Evolutionary conservation across 2,329 filamentous ascomycete genomes (phyloP).

Genomic region (Epichloe uncinata): DNA sequence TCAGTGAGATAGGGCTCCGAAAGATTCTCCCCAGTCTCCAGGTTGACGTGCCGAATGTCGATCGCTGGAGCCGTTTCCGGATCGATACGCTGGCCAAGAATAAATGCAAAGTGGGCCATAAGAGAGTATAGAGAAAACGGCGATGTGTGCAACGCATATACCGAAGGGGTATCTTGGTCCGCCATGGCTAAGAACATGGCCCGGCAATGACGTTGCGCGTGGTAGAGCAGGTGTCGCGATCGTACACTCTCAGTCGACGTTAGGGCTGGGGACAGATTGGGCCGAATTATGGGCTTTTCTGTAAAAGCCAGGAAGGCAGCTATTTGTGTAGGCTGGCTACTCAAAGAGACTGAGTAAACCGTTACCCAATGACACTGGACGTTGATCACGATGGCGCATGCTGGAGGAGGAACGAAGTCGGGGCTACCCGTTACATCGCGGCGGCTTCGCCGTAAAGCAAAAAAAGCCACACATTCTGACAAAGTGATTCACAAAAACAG

Average conservation of each 20-base stretch:
- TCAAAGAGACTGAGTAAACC: background rate
- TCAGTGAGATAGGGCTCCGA: conserved; percentile 15
- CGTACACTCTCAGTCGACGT: background rate
- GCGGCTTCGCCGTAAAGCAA: conserved; percentile 4
- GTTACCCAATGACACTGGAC: background rate
- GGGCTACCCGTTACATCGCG: conserved; percentile 3
- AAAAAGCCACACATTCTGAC: background rate
- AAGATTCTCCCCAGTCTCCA: conserved; percentile 15
- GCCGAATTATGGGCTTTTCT: background rate
- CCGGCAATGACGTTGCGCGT: background rate
- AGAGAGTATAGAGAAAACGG: conserved; percentile 19
- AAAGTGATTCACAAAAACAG: background rate
- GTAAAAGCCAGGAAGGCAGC: background rate
- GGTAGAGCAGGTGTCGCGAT: no score
- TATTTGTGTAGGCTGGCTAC: background rate
- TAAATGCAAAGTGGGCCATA: conserved; percentile 17
- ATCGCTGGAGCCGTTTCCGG: conserved; percentile 13
- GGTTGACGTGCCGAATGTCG: conserved; percentile 14
- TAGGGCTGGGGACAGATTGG: background rate
- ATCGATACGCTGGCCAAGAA: conserved; percentile 13
- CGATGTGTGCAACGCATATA: conserved; percentile 18
- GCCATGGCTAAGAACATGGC: conserved; percentile 6
- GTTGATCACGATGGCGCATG: background rate
- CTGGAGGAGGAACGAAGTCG: background rate
- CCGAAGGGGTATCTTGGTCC: conserved; percentile 1